Conservation (phyloP, 2,329 filamentous ascomycete genomes). For the Paracorniculantispora psalliotae region DNA sequence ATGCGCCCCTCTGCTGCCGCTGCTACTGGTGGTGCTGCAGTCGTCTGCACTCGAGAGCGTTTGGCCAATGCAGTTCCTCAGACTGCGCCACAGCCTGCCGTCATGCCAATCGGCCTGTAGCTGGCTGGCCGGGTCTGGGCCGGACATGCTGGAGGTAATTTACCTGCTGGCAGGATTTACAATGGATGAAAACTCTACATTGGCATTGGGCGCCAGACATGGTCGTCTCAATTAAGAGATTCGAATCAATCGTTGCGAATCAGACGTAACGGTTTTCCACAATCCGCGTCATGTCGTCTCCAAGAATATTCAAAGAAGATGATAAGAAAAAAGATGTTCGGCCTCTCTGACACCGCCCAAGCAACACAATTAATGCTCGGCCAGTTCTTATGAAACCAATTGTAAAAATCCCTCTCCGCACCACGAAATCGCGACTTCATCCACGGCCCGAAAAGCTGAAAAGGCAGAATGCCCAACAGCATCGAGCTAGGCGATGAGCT, state of each 20-base stretch:
- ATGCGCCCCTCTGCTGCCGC: neutral
- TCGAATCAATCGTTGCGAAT: no score
- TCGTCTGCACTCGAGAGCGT: no score
- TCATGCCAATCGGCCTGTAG: neutral
- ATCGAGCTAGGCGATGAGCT: slow-evolving; percentile 60
- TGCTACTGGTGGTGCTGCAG: neutral
- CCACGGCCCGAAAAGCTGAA: slow-evolving; percentile 52
- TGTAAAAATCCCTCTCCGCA: slow-evolving; percentile 44
- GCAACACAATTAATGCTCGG: slow-evolving; percentile 38
- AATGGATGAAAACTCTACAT: no score
- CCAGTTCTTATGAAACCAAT: slow-evolving; percentile 56
- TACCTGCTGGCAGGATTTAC: no score
- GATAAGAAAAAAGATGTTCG: slow-evolving; percentile 26
- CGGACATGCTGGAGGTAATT: no score
- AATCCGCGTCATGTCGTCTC: no score
- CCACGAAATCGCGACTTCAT: slow-evolving; percentile 57
- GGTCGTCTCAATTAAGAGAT: no score
- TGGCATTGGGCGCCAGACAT: no score
- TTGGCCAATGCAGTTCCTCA: neutral
- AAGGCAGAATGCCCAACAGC: slow-evolving; percentile 66
- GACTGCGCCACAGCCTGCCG: slow-evolving; percentile 1
- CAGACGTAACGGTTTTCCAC: no score
- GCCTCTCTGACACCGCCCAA: slow-evolving; percentile 40
- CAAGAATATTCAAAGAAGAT: neutral
- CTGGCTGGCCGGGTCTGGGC: no score